Base-by-base conservation (phyloP, 768 basidiomycete species). In the Agaricus subrufescens region DNA sequence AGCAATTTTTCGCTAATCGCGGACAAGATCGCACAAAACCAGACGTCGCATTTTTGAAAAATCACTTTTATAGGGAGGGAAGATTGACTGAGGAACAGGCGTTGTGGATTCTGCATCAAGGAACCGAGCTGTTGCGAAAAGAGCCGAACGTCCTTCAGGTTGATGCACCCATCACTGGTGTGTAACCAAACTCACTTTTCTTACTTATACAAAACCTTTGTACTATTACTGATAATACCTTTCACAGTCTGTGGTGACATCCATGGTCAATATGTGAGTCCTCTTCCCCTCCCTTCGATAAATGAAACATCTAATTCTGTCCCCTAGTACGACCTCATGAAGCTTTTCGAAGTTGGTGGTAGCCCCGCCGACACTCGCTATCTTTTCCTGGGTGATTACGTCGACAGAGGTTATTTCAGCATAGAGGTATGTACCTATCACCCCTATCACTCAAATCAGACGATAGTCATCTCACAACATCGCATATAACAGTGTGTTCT, bases 61-160 rank as follows among this genome's bases (percentile, higher is more conserved):
- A 98, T 65, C 97, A 99, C 73, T 98, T 99, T 69, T 98, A 98
- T 71, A 84, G 97, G 37, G 96, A 98, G 70, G 96, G 96, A 0
- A 78, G 95, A 50, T 63, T 98, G 62, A 94, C 86, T 15, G 96
- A 98, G 69, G 92, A 95, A 45, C 94, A 98, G 69, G 97, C 97
- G 3, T 68, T 97, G 60, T 97, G 87, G 79, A 98, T 99, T 67
- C 73, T 99, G 62, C 83, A 90, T 60, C 89, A 86, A 71, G 90
- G 83, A n/a, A 87, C 89, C 0, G 90, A 93, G 60, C 61, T 98
- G 23, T 75, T 99, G 64, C 82, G 82, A 60, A 72, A 80, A 48
- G 97, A 99, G 73, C 83, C 89, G 12, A 98, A 98, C 67, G 81
- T 99, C 59, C 76, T 99, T 52, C 83, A 87, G 57, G 94, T 99